Conservation (phyloP, 75 land plant species). For the Chamaecyparis obtusa region DNA sequence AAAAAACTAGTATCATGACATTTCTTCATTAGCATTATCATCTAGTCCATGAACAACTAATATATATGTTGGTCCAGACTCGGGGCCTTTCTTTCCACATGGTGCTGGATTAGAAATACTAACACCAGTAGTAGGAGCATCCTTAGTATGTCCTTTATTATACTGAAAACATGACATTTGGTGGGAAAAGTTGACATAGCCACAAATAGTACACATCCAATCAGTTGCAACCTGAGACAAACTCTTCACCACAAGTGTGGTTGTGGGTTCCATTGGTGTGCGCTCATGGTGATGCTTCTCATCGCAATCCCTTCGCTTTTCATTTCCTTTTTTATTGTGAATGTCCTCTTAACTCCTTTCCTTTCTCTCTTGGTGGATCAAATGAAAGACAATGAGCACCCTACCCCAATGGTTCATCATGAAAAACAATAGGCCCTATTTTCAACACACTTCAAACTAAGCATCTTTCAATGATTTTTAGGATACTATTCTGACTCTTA, state of each 20-base stretch:
- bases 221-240: constrained; percentile 81
- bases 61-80: constrained; percentile 92
- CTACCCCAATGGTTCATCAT: no score
- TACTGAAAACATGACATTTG: constrained; percentile 95
- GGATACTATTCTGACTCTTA: no score
- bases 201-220: constrained; percentile 98
- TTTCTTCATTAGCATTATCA: constrained; percentile 97
- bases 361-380: no score
- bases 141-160: constrained; percentile 83
- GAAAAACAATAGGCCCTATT: no score
- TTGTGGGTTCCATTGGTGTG: constrained; percentile 80
- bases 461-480: no score
- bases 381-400: no score
- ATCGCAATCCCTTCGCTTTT: constrained; percentile 67
- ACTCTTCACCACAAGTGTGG: constrained; percentile 96
- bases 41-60: constrained; percentile 95
- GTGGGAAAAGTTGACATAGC: constrained; percentile 97
- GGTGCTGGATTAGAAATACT: constrained; percentile 35
- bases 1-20: constrained; percentile 94
- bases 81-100: constrained; percentile 64
- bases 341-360: constrained; percentile 63
- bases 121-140: constrained; percentile 91
- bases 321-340: constrained; percentile 45
- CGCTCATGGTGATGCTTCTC: constrained; percentile 51
- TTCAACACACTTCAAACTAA: no score